Base-by-base conservation (phyloP, 176 grass and related monocot species). In the Microstegium vimineum region DNA sequence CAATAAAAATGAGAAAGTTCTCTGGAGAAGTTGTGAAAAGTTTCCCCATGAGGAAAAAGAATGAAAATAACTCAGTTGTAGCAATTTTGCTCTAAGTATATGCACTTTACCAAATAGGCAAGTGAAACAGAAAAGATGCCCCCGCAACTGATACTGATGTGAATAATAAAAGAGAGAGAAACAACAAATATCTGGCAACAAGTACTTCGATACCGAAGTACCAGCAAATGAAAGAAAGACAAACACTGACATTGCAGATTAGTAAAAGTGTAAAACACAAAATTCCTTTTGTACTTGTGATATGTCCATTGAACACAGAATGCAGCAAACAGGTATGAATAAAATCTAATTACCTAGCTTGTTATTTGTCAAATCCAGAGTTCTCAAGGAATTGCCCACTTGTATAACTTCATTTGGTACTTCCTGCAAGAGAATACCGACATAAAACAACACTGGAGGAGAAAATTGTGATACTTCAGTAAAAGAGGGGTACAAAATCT, bases 341-440 rank as follows among this genome's bases (percentile, higher is more conserved):
- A 35, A 79, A 54, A 60, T 60, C 42, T 42, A 65, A 62, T 72
- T 94, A 95, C 96, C 89, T 91, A 98, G 91, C 80, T 87, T 98
- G 80, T 98, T 98, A 83, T 98, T 98, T 66, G 96, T 98, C 74
- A 98, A 87, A 90, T 98, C 96, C 73, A 98, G 93, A 47, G 85
- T 95, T 75, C 96, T 94, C 82, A 98, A 73, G 80, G 80, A 90
- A 79, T 81, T 95, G 15, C 90, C 96, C 66, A 98, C 90, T 77
- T 91, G 80, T 62, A 95, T 65, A 88, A 98, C 80, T 88, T 98
- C 96, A 88, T 90, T 80, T 68, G 96, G 93, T 43, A 98, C 85
- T 83, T 83, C 90, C 87, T 88, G 90, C 31, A 70, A 75, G 71
- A 43, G 52, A 90, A 46, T 68, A 65, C 49, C 59, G 49, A 65